Conservation (phyloP, 306 rosid genomes). For the Biancaea sappan region DNA sequence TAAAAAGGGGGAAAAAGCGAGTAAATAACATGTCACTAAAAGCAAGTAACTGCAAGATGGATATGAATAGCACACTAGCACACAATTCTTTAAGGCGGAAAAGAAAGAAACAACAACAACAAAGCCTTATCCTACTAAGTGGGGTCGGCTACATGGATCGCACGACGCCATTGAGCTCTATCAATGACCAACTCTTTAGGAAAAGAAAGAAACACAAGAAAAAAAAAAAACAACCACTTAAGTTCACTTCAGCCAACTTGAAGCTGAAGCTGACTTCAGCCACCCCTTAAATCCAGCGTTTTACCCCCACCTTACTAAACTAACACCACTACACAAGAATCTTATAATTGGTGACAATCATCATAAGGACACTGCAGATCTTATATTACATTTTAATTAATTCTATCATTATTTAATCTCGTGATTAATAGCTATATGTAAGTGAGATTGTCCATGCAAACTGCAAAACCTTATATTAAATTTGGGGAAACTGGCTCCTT, state of each 20-base stretch:
- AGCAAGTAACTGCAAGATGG: constrained; percentile 16
- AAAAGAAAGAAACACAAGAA: background rate
- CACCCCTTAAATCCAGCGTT: background rate
- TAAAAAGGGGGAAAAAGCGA: background rate
- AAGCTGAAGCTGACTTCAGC: background rate
- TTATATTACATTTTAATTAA: background rate
- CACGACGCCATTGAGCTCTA: no score
- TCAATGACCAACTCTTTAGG: no score
- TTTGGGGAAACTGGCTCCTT: background rate
- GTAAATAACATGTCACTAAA: background rate
- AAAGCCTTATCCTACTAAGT: no score
- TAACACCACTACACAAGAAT: background rate
- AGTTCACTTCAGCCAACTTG: background rate
- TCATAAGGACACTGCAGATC: background rate
- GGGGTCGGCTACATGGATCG: no score
- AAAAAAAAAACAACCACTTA: background rate
- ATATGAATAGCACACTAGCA: background rate
- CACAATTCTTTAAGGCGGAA: background rate
- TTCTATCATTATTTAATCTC: constrained; percentile 20
- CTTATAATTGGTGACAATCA: background rate
- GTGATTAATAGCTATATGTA: background rate
- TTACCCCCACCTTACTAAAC: background rate
- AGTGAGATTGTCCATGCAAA: background rate
- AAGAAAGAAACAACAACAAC: no score
- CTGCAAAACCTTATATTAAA: constrained; percentile 4